Evolutionary conservation across 2,329 filamentous ascomycete species (phyloP), one percentile per base, ranked within the genome.

Genomic region (Fusarium sambucinum): DNA sequence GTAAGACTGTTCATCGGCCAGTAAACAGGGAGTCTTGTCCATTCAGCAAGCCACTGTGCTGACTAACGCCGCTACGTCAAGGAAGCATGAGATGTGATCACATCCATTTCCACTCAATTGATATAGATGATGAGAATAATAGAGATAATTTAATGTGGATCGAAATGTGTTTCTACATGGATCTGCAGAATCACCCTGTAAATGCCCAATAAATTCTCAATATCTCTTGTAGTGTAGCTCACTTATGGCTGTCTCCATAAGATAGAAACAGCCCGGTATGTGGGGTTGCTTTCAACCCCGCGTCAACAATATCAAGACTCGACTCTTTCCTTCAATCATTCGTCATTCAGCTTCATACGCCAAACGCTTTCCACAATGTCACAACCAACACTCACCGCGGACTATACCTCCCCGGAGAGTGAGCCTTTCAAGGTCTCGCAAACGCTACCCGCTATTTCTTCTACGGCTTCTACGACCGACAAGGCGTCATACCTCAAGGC

Each of bases 401-500:
- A 80, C 47, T 91, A 91, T 80, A 77, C 77, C n/a, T 87, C 86
- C 16, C 79, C 85, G 8, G 73, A 79, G 59, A 85, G 82, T 77
- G 77, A 77, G 5, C 73, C 82, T 35, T 89, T 89, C 77, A 74
- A 75, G 42, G 60, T 84, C 73, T 71, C 78, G 17, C 76, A 77
- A 23, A 54, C 73, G 47, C 73, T 85, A 63, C 72, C 77, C 13
- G 64, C 77, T 10, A 80, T 81, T 6, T 44, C 75, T 14, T 63
- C 80, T 40, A 58, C 78, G 35, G 52, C 78, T 25, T 71, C 80
- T 30, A 77, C 82, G 53, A 62, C 80, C 51, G 82, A 85, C 61
- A 91, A 89, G 76, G 85, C 85, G 3, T 77, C 80, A 11, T 91
- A 90, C 77, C 86, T 94, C 29, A 74, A 78, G 40, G 77, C 82